Evolutionary conservation across 148 eudicot species (phyloP).

Genomic region (Spergularia marina): DNA sequence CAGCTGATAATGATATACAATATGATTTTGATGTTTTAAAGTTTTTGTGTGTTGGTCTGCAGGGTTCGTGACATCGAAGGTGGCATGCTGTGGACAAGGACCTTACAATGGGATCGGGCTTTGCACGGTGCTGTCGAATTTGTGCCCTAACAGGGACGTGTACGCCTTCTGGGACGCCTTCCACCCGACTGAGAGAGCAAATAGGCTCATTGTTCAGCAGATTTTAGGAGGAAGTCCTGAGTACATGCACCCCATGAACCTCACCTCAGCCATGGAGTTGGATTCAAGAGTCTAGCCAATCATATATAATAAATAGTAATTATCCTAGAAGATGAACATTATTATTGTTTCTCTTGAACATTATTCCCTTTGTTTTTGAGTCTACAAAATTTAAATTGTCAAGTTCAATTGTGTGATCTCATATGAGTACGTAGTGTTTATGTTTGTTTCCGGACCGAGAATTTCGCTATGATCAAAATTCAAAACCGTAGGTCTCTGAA

Average conservation of each 20-base stretch:
- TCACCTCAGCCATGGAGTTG: constrained; percentile 35
- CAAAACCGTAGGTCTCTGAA: too few species aligned
- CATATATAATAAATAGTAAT: not conserved
- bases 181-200: constrained; percentile 42
- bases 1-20: too few species aligned
- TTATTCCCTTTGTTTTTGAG: not conserved
- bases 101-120: constrained; percentile 45
- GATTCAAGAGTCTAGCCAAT: constrained; percentile 24
- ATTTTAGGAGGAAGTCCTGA: constrained; percentile 28
- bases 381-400: too few species aligned
- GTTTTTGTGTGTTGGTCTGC: not conserved
- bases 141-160: constrained; percentile 34
- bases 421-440: too few species aligned
- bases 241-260: constrained; percentile 48
- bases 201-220: constrained; percentile 31
- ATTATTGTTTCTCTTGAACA: not conserved
- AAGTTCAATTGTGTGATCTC: too few species aligned
- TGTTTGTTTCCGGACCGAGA: too few species aligned
- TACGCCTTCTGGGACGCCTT: constrained; percentile 47
- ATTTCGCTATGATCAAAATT: too few species aligned
- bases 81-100: constrained; percentile 50
- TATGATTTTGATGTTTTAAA: too few species aligned
- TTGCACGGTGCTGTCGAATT: constrained; percentile 32
- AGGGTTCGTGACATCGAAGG: constrained; percentile 46
- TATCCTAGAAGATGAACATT: not conserved